These are phyloP conservation scores for Aurantiochytrium sp. DNA, from an alignment of 108 stramenopile genomes.

Conservation along the genomic window DNA sequence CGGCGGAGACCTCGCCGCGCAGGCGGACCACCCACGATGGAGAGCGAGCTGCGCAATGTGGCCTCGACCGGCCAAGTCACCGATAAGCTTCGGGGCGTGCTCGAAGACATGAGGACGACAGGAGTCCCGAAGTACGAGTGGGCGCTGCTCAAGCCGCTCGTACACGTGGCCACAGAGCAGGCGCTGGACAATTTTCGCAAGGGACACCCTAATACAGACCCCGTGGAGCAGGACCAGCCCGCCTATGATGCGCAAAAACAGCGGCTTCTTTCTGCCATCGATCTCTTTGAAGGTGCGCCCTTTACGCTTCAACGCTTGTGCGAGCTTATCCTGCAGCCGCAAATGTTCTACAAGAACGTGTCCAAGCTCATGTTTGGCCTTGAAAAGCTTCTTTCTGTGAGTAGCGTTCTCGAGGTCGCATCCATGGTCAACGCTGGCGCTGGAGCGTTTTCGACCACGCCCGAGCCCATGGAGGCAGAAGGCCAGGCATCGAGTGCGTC, in stretches of 20 bases:
- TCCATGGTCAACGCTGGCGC: neutral
- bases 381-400: neutral
- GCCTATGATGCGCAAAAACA: neutral
- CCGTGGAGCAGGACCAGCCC: neutral
- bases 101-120: neutral
- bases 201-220: neutral
- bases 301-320: neutral
- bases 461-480: neutral
- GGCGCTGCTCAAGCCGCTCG: neutral
- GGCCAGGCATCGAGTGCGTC: neutral
- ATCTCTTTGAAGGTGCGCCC: neutral
- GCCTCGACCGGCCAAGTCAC: neutral
- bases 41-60: neutral
- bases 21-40: neutral
- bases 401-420: conserved; percentile 6
- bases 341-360: neutral
- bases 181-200: neutral
- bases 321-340: neutral
- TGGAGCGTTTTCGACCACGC: neutral
- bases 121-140: neutral
- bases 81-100: neutral
- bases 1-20: too few relatives aligned
- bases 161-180: neutral
- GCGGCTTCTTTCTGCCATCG: neutral
- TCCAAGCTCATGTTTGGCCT: neutral